Base-by-base conservation (phyloP, 495 filamentous ascomycete species). In the Xylaria telfairii region DNA sequence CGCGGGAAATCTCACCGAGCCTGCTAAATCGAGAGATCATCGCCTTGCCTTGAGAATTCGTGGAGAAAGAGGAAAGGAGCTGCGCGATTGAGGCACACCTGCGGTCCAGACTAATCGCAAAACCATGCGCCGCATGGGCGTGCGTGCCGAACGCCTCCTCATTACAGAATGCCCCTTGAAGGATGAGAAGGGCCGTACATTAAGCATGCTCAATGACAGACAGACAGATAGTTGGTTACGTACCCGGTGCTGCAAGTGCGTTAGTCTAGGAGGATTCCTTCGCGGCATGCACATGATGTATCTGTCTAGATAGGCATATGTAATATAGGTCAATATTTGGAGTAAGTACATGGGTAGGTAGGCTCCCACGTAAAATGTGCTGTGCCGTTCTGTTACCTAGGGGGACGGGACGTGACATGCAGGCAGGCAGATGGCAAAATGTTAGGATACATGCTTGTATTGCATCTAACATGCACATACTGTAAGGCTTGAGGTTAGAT, bases 161-260 rank as follows among this genome's bases (percentile, higher is more conserved):
- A 57, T 9, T 57, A 17, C 24, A 0, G 19, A n/a, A 12, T 34
- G 34, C 34, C 64, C 64, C 47, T 66, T 54, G 64, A 41, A 66
- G 47, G 46, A 54, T 66, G 64, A 54, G 46, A 66, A 66, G 47
- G 64, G 46, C 47, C 64, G 21, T 66, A 66, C 47, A 54, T 66
- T 41, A 66, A 7, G 42, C 34, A 17, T 53, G 47, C 21, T 41
- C 28, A 10, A 51, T 32, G 42, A 34, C 42, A 41, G 21, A 2
- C 37, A 26, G 54, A 26, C 15, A 8, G 28, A 57, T 34, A 57
- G 54, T 17, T 57, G 34, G 15, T 19, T 32, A 56, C 24, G 34
- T 65, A 26, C 44, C 63, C 46, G n/a, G 9, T 41, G 57, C 57
- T 61, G 57, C 32, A 34, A 41, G 42, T 34, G 34, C 44, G 42